Evolutionary conservation across 2,329 filamentous ascomycete species (phyloP).

Genomic region (Aspergillaceae sp.): DNA sequence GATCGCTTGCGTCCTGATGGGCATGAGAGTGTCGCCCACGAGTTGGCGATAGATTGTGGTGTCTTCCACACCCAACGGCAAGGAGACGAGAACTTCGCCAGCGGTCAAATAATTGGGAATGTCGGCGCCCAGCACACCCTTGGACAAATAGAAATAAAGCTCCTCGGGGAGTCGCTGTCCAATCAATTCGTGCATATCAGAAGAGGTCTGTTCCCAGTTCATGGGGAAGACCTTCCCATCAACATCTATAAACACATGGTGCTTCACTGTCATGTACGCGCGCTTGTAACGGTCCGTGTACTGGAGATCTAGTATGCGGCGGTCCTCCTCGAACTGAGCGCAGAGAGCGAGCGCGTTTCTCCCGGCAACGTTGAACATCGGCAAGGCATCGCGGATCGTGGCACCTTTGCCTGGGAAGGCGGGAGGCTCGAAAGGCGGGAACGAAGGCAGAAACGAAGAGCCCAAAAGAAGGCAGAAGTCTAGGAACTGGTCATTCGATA

Average conservation of each 20-base stretch:
- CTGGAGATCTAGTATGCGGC: conserved; percentile 59
- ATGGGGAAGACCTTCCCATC: conserved; percentile 70
- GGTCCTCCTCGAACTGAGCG: conserved; percentile 68
- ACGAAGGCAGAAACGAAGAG: conserved; percentile 67
- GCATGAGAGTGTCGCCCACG: conserved; percentile 63
- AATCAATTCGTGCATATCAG: conserved; percentile 80
- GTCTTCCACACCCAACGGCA: conserved; percentile 77
- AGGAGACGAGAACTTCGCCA: conserved; percentile 65
- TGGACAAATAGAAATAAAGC: conserved; percentile 80
- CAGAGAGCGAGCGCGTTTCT: conserved; percentile 67
- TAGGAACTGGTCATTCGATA: conserved; percentile 65
- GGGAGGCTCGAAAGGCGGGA: conserved; percentile 64
- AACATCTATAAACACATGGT: conserved; percentile 72
- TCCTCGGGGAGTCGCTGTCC: conserved; percentile 85
- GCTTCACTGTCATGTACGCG: conserved; percentile 74
- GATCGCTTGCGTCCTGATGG: conserved; percentile 66
- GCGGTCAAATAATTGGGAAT: conserved; percentile 76
- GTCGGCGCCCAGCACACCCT: conserved; percentile 68
- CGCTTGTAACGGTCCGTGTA: conserved; percentile 84
- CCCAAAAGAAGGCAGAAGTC: conserved; percentile 78
- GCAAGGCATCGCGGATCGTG: conserved; percentile 67
- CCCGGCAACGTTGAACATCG: conserved; percentile 59
- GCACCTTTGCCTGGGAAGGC: conserved; percentile 47
- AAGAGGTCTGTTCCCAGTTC: conserved; percentile 64
- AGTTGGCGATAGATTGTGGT: conserved; percentile 74